These are phyloP conservation scores for Atkinsonella texensis DNA, from an alignment of 2,329 filamentous ascomycete species.

Conservation along the genomic window DNA sequence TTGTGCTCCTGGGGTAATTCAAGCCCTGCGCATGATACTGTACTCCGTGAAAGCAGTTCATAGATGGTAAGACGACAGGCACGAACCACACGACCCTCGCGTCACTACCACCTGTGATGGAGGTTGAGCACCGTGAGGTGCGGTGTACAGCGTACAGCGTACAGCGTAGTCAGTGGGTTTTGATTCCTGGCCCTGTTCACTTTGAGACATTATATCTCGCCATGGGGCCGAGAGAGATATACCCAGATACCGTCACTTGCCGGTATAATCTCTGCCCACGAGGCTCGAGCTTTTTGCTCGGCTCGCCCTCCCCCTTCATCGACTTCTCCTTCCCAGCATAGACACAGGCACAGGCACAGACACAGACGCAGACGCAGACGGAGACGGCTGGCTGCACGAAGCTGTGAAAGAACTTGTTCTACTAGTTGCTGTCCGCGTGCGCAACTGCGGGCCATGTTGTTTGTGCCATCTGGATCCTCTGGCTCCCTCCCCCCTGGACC, in stretches of 20 bases:
- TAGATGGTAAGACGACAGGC: background rate
- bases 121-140: no score
- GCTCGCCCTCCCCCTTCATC: background rate
- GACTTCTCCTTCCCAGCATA: slow-evolving; percentile 37
- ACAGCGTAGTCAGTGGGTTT: background rate
- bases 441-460: background rate
- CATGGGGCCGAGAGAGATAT: background rate
- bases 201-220: slow-evolving; percentile 2
- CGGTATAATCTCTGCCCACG: background rate
- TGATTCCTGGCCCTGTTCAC: background rate
- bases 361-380: slow-evolving; percentile 25
- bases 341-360: slow-evolving; percentile 33
- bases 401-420: slow-evolving; percentile 1
- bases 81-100: background rate
- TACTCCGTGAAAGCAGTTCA: background rate
- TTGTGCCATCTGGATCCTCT: background rate
- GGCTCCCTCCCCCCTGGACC: background rate
- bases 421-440: background rate
- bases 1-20: slow-evolving; percentile 7
- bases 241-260: background rate
- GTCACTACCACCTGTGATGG: background rate
- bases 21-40: background rate
- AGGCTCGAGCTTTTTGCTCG: background rate
- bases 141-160: background rate
- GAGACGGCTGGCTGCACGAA: background rate